These are phyloP conservation scores for Ligustrum vulgare DNA, from an alignment of 257 asterid species.

Conservation along the genomic window DNA sequence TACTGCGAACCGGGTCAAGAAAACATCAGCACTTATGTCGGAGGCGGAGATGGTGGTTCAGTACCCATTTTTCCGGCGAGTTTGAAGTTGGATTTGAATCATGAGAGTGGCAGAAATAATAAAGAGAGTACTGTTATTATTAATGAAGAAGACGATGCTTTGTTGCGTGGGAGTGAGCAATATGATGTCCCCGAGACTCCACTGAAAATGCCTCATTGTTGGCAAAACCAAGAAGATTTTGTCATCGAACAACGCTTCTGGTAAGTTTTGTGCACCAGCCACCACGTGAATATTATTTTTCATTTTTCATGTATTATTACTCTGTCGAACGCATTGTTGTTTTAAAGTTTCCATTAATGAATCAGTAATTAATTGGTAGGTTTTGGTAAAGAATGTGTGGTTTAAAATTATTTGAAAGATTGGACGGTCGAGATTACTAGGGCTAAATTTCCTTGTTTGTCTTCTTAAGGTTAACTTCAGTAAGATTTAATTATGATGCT, in stretches of 20 bases:
- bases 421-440: too few relatives aligned
- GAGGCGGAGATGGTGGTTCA: conserved; percentile 6
- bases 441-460: background rate
- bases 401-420: too few relatives aligned
- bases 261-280: conserved; percentile 36
- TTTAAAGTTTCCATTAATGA: too few relatives aligned
- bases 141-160: conserved; percentile 26
- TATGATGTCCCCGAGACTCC: conserved; percentile 37
- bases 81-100: conserved; percentile 51
- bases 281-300: conserved; percentile 3
- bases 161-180: conserved; percentile 47
- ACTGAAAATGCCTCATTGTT: conserved; percentile 45
- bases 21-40: conserved; percentile 15
- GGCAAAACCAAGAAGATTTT: conserved; percentile 64
- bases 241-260: conserved; percentile 45
- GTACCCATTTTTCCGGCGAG: conserved; percentile 33
- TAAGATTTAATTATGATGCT: background rate
- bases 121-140: background rate
- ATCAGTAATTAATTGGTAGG: too few relatives aligned
- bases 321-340: background rate
- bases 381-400: too few relatives aligned
- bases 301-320: background rate
- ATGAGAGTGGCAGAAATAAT: conserved; percentile 3
- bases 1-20: conserved; percentile 11
- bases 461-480: background rate